Base-by-base conservation (phyloP, 176 grass and related monocot species). In the Otatea glauca region DNA sequence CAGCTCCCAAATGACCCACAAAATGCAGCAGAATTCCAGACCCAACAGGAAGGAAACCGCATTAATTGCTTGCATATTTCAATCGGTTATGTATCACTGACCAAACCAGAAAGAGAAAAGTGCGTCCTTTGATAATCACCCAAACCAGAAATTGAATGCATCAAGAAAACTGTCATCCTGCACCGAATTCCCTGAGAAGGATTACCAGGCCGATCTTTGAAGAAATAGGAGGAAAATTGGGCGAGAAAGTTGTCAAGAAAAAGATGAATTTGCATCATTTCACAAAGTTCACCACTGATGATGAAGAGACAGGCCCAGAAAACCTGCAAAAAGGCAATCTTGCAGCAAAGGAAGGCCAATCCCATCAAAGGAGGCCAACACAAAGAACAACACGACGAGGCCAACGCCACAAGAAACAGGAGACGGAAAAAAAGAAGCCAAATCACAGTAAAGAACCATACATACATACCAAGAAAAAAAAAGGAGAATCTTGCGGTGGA, bases 21-120 rank as follows among this genome's bases (percentile, higher is more conserved):
- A 51, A 86, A 70, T 75, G 89, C 13, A 84, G 74, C 35, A 47
- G 42, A 91, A 84, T 68, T 61, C 74, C 59, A 43, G 78, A 16
- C 74, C 49, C 70, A 53, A 25, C 80, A 78, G 45, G 65, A 78
- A 87, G 65, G 48, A 79, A 72, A 47, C 49, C 29, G 17, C 88
- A 87, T 83, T 86, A 54, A 90, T 86, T 72, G 67, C 48, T 60
- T 21, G 43, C 25, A 58, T 72, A 38, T 29, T 73, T 72, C 58
- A 23, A 23, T 61, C 60, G 13, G 68, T 65, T 79, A 67, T 50
- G 78, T 53, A 63, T 35, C 42, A 17, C 25, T 63, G 67, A 78
- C 83, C 68, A 75, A 79, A 25, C 43, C 3, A 21, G 74, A n/a
- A 49, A 74, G 29, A 62, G 43, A 74, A 38, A 23, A 62, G 0